Conservation (phyloP, 768 basidiomycete genomes). For the Boletus vinaceobasis region DNA sequence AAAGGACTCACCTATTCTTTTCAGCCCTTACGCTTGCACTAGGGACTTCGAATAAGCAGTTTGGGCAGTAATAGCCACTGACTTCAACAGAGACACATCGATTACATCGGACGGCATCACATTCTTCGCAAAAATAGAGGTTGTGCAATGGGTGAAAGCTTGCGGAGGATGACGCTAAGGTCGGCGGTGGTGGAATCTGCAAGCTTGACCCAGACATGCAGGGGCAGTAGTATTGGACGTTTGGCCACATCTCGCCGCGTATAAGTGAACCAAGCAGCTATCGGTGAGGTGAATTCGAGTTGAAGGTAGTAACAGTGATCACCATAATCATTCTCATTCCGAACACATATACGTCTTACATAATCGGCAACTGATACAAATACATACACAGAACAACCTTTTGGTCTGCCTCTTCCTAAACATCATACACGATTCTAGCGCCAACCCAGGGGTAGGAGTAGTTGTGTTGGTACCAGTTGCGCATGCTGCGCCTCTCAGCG, state of each 20-base stretch:
- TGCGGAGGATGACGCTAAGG: conserved; percentile 70
- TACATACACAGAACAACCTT: background rate
- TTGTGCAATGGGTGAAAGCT: conserved; percentile 81
- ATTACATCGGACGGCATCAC: conserved; percentile 92
- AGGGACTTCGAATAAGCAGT: conserved; percentile 97
- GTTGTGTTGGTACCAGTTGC: conserved; percentile 91
- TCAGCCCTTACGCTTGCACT: conserved; percentile 97
- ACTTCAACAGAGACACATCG: conserved; percentile 91
- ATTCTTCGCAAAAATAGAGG: conserved; percentile 98
- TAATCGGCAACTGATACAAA: conserved; percentile 7
- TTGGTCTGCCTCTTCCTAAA: conserved; percentile 6
- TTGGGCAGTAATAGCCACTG: conserved; percentile 96
- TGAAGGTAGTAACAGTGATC: background rate
- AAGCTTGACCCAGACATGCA: conserved; percentile 53
- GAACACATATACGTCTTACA: conserved; percentile 10
- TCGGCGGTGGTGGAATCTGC: conserved; percentile 62
- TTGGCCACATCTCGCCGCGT: conserved; percentile 37
- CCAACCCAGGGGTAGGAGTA: conserved; percentile 90
- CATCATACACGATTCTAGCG: conserved; percentile 62
- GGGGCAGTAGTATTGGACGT: conserved; percentile 66
- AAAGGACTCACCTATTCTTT: conserved; percentile 74
- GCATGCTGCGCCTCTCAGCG: conserved; percentile 66
- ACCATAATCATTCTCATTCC: background rate
- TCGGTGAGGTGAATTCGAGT: background rate
- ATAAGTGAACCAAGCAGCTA: background rate